These are phyloP conservation scores for Escallonia herrerae DNA, from an alignment of 129 eudicot genomes.

Conservation along the genomic window DNA sequence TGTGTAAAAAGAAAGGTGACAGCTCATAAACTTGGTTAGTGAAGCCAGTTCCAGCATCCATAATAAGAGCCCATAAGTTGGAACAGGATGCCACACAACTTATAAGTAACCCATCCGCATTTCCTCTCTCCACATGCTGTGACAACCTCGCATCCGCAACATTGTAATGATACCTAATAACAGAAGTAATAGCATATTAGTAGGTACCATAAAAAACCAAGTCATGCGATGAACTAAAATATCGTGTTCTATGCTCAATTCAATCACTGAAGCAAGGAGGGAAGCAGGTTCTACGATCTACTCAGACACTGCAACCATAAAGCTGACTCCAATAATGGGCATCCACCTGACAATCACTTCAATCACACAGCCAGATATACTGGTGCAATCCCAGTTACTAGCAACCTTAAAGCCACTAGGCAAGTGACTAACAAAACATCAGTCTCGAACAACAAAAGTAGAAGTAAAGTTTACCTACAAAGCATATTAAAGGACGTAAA, in stretches of 20 bases:
- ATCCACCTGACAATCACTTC: neutral
- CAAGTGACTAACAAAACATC: too few relatives aligned
- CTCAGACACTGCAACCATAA: neutral
- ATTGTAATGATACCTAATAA: slow-evolving; percentile 69
- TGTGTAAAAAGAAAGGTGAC: slow-evolving; percentile 68
- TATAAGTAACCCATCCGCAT: slow-evolving; percentile 62
- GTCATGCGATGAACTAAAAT: neutral
- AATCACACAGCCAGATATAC: neutral
- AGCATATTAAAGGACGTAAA: too few relatives aligned
- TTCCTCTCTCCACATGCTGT: slow-evolving; percentile 78
- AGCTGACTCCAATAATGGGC: neutral
- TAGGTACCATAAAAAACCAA: neutral
- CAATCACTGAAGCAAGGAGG: neutral
- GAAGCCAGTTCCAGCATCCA: slow-evolving; percentile 89
- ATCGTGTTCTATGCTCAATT: neutral
- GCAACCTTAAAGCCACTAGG: too few relatives aligned
- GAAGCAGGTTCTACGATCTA: neutral
- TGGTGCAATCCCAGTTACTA: too few relatives aligned
- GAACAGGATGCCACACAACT: slow-evolving; percentile 72
- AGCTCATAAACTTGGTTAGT: slow-evolving; percentile 64
- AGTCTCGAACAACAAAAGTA: too few relatives aligned
- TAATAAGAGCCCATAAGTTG: slow-evolving; percentile 75
- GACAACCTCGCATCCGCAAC: slow-evolving; percentile 66
- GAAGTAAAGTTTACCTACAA: too few relatives aligned
- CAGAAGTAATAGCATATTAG: slow-evolving; percentile 5